phyloP scores from a whole-genome alignment of 495 filamentous ascomycete genomes.

The Neurospora sp. region DNA sequence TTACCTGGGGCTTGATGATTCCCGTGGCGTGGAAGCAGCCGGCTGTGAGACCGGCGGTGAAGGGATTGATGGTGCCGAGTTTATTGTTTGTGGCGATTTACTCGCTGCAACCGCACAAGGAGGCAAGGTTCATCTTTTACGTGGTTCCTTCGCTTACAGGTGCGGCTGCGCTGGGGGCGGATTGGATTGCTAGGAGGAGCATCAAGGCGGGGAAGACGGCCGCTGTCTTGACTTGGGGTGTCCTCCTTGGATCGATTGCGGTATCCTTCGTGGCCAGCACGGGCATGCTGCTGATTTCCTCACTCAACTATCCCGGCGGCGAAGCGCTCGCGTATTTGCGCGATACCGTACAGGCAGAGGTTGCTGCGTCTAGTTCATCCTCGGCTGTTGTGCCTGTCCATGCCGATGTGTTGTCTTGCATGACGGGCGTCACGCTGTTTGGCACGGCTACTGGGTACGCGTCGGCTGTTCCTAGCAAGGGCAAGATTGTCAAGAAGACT shows the following conservation, averaged over 20 bases:
- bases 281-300: slow-evolving; percentile 58
- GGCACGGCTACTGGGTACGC: slow-evolving; percentile 25
- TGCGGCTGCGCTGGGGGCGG: slow-evolving; percentile 61
- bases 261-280: slow-evolving; percentile 48
- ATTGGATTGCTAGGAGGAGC: slow-evolving; percentile 61
- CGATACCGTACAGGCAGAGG: slow-evolving; percentile 29
- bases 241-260: slow-evolving; percentile 47
- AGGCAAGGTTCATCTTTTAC: slow-evolving; percentile 93
- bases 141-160: slow-evolving; percentile 72
- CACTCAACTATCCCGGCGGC: slow-evolving; percentile 84
- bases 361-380: slow-evolving; percentile 18
- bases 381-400: slow-evolving; percentile 45
- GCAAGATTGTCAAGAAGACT: neutral
- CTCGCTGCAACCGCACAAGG: slow-evolving; percentile 84
- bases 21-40: slow-evolving; percentile 52
- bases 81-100: slow-evolving; percentile 69
- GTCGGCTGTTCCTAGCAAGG: slow-evolving; percentile 1
- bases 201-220: slow-evolving; percentile 37
- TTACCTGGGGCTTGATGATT: slow-evolving; percentile 50
- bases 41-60: slow-evolving; percentile 27
- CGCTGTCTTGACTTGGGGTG: slow-evolving; percentile 47
- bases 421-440: slow-evolving; percentile 91
- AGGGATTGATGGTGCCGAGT: slow-evolving; percentile 53
- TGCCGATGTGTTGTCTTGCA: slow-evolving; percentile 79
- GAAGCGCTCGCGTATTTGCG: slow-evolving; percentile 52